Conservation (phyloP, 2,329 filamentous ascomycete genomes). For the Lanzia echinophila region DNA sequence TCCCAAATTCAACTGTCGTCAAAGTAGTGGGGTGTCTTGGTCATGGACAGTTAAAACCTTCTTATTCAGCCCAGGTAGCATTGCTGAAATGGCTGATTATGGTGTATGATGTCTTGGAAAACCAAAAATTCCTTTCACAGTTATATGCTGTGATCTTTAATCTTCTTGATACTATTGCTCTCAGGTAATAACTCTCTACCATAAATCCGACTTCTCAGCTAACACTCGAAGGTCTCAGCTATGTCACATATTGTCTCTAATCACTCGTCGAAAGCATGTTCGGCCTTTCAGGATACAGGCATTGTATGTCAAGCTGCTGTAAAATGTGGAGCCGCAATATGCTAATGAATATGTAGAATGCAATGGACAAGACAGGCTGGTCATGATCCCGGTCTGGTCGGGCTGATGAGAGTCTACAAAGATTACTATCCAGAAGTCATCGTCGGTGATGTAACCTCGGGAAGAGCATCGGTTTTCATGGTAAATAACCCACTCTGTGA, state of each 20-base stretch:
- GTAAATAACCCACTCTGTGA: slow-evolving; percentile 29
- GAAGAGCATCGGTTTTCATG: slow-evolving; percentile 56
- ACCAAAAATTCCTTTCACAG: slow-evolving; percentile 55
- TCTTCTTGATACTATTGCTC: slow-evolving; percentile 70
- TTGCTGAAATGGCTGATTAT: slow-evolving; percentile 74
- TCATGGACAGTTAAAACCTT: slow-evolving; percentile 68
- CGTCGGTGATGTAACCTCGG: slow-evolving; percentile 58
- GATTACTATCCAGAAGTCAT: slow-evolving; percentile 89
- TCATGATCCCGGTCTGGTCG: slow-evolving; percentile 67
- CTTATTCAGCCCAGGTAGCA: slow-evolving; percentile 59
- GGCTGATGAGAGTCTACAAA: slow-evolving; percentile 75
- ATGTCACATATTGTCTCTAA: slow-evolving; percentile 71
- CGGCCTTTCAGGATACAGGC: slow-evolving; percentile 76
- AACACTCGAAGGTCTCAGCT: slow-evolving; percentile 35
- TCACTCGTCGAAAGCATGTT: slow-evolving; percentile 77
- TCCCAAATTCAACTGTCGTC: slow-evolving; percentile 55
- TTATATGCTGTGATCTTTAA: slow-evolving; percentile 75
- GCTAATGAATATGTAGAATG: slow-evolving; percentile 38
- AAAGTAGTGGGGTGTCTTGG: slow-evolving; percentile 68
- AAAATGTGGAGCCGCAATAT: neutral
- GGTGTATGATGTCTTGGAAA: slow-evolving; percentile 64
- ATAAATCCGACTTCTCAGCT: neutral
- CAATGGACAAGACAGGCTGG: slow-evolving; percentile 53
- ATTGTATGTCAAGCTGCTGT: slow-evolving; percentile 43
- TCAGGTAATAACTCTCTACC: slow-evolving; percentile 45